These are phyloP conservation scores for Paraleonurus japonicus DNA, from an alignment of 257 asterid genomes.

Conservation along the genomic window DNA sequence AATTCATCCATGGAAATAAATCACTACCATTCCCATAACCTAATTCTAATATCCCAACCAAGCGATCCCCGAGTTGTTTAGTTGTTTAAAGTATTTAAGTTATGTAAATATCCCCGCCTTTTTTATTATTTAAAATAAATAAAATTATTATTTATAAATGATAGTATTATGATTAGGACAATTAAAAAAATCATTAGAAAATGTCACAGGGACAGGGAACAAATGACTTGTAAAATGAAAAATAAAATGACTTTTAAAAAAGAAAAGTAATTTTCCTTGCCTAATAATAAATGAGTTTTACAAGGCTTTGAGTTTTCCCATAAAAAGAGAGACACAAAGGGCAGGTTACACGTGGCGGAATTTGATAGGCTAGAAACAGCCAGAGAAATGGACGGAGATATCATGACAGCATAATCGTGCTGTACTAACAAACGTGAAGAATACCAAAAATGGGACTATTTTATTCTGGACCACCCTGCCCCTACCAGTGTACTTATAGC, in stretches of 20 bases:
- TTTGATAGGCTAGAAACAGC: conserved; percentile 17
- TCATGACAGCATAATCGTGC: conserved; percentile 23
- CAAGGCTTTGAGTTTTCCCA: not conserved
- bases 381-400: conserved; percentile 29
- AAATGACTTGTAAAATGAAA: not conserved
- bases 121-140: too few species aligned
- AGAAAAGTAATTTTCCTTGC: not conserved
- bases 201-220: not conserved
- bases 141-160: too few species aligned
- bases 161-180: not conserved
- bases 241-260: not conserved
- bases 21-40: too few species aligned
- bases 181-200: not conserved
- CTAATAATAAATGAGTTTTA: not conserved
- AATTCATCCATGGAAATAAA: too few species aligned
- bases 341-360: conserved; percentile 25
- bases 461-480: conserved; percentile 31
- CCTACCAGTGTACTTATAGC: conserved; percentile 9
- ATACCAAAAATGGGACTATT: conserved; percentile 27
- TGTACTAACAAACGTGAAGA: conserved; percentile 25
- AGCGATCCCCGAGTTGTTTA: too few species aligned
- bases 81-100: too few species aligned
- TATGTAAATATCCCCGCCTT: too few species aligned
- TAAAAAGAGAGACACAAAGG: not conserved
- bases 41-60: too few species aligned